These are phyloP conservation scores for Boletellus sp. DNA, from an alignment of 768 basidiomycete species.

Conservation along the genomic window DNA sequence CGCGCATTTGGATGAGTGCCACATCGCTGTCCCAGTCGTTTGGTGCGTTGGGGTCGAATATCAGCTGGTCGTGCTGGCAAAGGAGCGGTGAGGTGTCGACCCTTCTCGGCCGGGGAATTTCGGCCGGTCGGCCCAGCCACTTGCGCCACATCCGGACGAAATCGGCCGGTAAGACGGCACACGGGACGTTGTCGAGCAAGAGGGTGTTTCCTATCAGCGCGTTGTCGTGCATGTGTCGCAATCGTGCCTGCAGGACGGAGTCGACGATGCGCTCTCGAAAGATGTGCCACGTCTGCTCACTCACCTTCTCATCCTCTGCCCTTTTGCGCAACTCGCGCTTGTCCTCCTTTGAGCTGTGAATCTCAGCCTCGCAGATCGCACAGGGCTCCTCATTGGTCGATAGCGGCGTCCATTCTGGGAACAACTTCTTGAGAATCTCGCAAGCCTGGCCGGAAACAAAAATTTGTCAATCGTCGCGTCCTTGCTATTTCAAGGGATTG, in stretches of 20 bases:
- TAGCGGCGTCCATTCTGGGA: slow-evolving; percentile 62
- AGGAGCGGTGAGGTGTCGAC: slow-evolving; percentile 62
- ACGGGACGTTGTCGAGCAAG: slow-evolving; percentile 47
- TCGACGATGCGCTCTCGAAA: slow-evolving; percentile 15
- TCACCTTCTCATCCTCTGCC: slow-evolving; percentile 79
- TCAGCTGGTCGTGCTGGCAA: slow-evolving; percentile 62
- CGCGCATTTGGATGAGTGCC: slow-evolving; percentile 52
- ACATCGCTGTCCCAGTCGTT: slow-evolving; percentile 57
- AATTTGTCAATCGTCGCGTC: slow-evolving; percentile 15
- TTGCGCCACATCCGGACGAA: slow-evolving; percentile 68
- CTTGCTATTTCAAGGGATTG: slow-evolving; percentile 8
- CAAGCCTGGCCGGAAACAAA: slow-evolving; percentile 45
- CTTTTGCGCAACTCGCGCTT: slow-evolving; percentile 58
- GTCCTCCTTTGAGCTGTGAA: slow-evolving; percentile 56
- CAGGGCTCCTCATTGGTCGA: slow-evolving; percentile 52
- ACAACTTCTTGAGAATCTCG: slow-evolving; percentile 50
- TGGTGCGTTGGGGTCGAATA: slow-evolving; percentile 61
- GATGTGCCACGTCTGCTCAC: neutral
- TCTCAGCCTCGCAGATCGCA: slow-evolving; percentile 54
- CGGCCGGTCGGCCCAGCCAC: slow-evolving; percentile 61
- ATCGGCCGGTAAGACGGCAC: slow-evolving; percentile 54
- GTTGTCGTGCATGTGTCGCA: slow-evolving; percentile 61
- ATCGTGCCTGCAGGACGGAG: slow-evolving; percentile 48
- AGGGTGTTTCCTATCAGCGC: slow-evolving; percentile 42
- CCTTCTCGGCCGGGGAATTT: slow-evolving; percentile 51